Evolutionary conservation across 2,329 filamentous ascomycete species (phyloP).

Genomic region (Pseudogymnoascus pannorum): DNA sequence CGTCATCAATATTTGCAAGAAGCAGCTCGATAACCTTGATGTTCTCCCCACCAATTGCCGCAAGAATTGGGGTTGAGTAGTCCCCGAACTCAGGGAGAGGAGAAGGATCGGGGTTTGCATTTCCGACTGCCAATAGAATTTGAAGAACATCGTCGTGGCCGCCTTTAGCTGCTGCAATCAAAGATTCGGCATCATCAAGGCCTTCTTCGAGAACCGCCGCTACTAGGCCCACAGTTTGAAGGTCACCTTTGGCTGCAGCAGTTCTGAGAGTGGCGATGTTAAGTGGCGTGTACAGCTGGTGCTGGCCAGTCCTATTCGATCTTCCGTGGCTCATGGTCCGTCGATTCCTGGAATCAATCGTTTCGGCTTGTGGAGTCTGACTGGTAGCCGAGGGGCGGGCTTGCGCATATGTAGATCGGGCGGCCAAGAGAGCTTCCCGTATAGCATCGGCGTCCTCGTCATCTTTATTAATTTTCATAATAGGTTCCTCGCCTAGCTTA

Average conservation of each 20-base stretch:
- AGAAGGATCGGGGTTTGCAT: slow-evolving; percentile 60
- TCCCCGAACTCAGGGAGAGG: slow-evolving; percentile 55
- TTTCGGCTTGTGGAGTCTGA: slow-evolving; percentile 11
- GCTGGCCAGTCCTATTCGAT: slow-evolving; percentile 57
- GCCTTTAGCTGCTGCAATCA: slow-evolving; percentile 85
- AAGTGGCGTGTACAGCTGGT: slow-evolving; percentile 55
- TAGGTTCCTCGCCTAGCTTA: slow-evolving; percentile 83
- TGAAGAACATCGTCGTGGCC: slow-evolving; percentile 60
- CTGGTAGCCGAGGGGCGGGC: slow-evolving; percentile 24
- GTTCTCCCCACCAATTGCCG: slow-evolving; percentile 84
- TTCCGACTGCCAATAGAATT: slow-evolving; percentile 40
- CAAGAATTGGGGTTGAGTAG: slow-evolving; percentile 84
- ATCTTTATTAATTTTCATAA: slow-evolving; percentile 72
- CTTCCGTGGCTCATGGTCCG: slow-evolving; percentile 41
- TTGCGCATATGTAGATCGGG: slow-evolving; percentile 46
- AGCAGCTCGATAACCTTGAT: slow-evolving; percentile 77
- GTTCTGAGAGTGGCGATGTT: slow-evolving; percentile 52
- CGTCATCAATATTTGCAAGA: slow-evolving; percentile 55
- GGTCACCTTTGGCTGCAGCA: slow-evolving; percentile 54
- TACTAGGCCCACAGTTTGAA: slow-evolving; percentile 54
- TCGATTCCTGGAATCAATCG: slow-evolving; percentile 38
- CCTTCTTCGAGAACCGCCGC: slow-evolving; percentile 48
- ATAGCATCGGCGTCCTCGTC: slow-evolving; percentile 76
- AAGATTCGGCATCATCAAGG: slow-evolving; percentile 70
- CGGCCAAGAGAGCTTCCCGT: slow-evolving; percentile 57